Percentiles rank a stretch among this genome's conserved stretches.
phyloP scores from a whole-genome alignment of 441 rosid genomes.

The Euphorbia neoarborescens region DNA sequence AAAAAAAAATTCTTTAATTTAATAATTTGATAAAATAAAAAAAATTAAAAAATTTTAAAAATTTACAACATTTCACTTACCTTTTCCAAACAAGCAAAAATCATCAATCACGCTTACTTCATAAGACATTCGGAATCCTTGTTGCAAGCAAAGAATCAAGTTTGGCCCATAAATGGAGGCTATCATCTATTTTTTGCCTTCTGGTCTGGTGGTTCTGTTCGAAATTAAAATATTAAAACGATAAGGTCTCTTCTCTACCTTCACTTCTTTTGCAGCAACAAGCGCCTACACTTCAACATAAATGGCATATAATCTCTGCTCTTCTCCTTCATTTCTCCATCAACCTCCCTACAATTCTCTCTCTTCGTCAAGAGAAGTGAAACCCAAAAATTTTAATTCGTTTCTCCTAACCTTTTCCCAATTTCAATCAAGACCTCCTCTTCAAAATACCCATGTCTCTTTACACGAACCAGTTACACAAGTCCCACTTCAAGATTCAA shows the following conservation, averaged over 20 bases:
- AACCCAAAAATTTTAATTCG: slow-evolving; percentile 22
- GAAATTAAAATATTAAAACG: background rate
- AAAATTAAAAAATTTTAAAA: too few relatives aligned
- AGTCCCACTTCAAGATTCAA: slow-evolving; percentile 23
- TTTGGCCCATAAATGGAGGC: too few relatives aligned
- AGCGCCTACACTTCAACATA: background rate
- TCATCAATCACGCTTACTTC: too few relatives aligned
- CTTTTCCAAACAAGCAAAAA: too few relatives aligned
- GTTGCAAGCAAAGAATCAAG: too few relatives aligned
- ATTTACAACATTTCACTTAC: too few relatives aligned
- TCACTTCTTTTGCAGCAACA: background rate
- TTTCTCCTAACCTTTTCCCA: slow-evolving; percentile 21
- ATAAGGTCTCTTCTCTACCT: slow-evolving; percentile 7
- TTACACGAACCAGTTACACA: slow-evolving; percentile 34
- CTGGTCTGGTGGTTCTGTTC: background rate
- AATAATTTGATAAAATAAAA: too few relatives aligned
- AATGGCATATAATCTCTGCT: slow-evolving; percentile 56
- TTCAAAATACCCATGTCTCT: slow-evolving; percentile 38
- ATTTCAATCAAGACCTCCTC: slow-evolving; percentile 25
- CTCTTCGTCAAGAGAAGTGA: slow-evolving; percentile 25
- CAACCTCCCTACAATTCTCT: slow-evolving; percentile 32
- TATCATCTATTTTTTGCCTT: too few relatives aligned
- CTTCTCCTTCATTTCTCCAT: slow-evolving; percentile 46
- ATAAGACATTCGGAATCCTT: too few relatives aligned
- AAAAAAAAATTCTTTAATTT: too few relatives aligned